A percentile compares a stretch with the other conserved stretches of the same genome.
phyloP scores from a whole-genome alignment of 2,329 filamentous ascomycete species.

The Clonostachys chloroleuca region DNA sequence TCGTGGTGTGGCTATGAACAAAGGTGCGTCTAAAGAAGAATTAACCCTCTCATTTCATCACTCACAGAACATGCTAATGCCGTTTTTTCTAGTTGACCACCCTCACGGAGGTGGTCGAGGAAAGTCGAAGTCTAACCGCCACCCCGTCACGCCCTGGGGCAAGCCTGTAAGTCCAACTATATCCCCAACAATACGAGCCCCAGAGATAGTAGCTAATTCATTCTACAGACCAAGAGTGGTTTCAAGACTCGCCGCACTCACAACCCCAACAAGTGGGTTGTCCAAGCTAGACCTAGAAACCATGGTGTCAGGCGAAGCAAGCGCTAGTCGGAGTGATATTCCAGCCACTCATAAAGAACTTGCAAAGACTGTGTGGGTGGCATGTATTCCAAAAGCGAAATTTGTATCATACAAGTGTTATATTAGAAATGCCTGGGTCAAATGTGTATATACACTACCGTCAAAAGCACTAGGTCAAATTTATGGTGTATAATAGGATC shows the following conservation, averaged over 20 bases:
- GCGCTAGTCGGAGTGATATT: slow-evolving; percentile 21
- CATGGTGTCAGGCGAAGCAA: slow-evolving; percentile 82
- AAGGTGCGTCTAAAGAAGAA: slow-evolving; percentile 45
- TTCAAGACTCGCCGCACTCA: slow-evolving; percentile 89
- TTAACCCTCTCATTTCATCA: slow-evolving; percentile 15
- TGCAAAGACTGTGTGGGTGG: no score
- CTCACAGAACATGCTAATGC: neutral
- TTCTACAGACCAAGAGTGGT: slow-evolving; percentile 65
- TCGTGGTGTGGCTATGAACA: slow-evolving; percentile 98
- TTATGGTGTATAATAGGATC: no score
- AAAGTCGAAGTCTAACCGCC: slow-evolving; percentile 97
- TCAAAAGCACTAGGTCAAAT: no score
- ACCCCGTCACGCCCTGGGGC: slow-evolving; percentile 96
- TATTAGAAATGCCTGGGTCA: no score
- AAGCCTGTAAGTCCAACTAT: slow-evolving; percentile 66
- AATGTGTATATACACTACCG: no score
- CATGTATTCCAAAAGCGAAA: no score
- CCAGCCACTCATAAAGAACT: no score
- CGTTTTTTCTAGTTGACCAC: slow-evolving; percentile 66
- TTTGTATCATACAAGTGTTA: no score
- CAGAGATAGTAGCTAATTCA: neutral
- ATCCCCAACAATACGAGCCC: neutral
- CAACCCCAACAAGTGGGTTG: slow-evolving; percentile 90
- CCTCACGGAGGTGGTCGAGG: slow-evolving; percentile 98
- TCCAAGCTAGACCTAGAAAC: slow-evolving; percentile 78